Evolutionary conservation across 441 rosid species (phyloP).

Genomic region (Manihot esculenta): DNA sequence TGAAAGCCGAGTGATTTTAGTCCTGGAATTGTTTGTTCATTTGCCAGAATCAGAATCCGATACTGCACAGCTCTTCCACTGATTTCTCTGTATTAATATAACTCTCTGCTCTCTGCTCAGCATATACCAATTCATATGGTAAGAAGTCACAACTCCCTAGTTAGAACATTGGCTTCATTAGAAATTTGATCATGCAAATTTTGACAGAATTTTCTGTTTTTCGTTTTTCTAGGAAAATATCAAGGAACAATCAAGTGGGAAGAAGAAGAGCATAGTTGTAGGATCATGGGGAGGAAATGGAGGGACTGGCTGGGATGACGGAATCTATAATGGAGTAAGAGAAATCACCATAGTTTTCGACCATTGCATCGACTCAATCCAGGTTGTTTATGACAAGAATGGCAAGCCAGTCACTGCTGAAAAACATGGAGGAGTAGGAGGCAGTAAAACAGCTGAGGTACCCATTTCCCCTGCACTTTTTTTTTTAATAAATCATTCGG

Average conservation of each 20-base stretch:
- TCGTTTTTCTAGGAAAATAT: constrained; percentile 26
- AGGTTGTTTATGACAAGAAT: constrained; percentile 57
- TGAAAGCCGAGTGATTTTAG: not conserved
- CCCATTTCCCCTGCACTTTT: too few species aligned
- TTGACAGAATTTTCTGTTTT: not conserved
- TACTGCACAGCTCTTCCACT: not conserved
- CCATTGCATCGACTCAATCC: constrained; percentile 65
- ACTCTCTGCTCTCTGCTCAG: too few species aligned
- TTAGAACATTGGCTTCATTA: not conserved
- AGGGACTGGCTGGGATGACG: constrained; percentile 76
- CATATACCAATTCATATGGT: constrained; percentile 21
- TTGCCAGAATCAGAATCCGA: constrained; percentile 12
- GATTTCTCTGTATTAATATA: constrained; percentile 9
- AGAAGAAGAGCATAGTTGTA: constrained; percentile 35
- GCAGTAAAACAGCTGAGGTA: constrained; percentile 54
- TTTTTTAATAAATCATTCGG: too few species aligned
- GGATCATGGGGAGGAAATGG: constrained; percentile 87
- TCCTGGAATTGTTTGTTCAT: not conserved
- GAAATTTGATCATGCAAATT: not conserved
- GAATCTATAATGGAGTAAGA: constrained; percentile 57
- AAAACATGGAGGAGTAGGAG: constrained; percentile 77
- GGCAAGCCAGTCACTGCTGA: constrained; percentile 50
- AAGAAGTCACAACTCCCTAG: not conserved
- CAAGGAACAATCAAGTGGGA: constrained; percentile 18
- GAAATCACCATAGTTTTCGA: constrained; percentile 57